Percentiles rank a stretch among this genome's conserved stretches.
These are phyloP conservation scores for Serendipita sp. DNA, from an alignment of 768 basidiomycete species.

Conservation along the genomic window DNA sequence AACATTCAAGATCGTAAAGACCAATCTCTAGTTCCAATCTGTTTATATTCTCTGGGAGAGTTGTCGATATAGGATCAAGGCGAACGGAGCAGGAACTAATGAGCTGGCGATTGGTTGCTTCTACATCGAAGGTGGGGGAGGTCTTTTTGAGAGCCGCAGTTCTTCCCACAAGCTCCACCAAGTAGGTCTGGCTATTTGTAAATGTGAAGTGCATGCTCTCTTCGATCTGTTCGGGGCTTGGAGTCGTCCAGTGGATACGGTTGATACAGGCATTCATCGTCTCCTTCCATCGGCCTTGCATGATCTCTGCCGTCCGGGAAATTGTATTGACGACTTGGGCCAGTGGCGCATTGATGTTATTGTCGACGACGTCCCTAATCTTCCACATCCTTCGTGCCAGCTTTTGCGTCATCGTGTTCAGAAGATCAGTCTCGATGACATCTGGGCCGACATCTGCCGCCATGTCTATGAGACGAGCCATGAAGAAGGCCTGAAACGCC, in stretches of 20 bases:
- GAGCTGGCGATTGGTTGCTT: not conserved
- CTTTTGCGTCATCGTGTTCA: conserved; percentile 18
- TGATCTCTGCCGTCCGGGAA: not conserved
- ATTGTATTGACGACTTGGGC: too few relatives aligned
- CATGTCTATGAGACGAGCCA: conserved; percentile 17
- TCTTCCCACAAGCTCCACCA: not conserved
- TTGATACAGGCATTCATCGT: not conserved
- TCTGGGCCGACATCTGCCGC: conserved; percentile 6
- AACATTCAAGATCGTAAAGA: not conserved
- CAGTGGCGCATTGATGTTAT: too few relatives aligned
- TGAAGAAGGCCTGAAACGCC: conserved; percentile 28
- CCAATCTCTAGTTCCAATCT: not conserved
- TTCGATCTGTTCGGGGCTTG: not conserved
- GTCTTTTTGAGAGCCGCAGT: not conserved
- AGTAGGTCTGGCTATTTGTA: not conserved
- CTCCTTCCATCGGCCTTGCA: not conserved
- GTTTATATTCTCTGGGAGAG: not conserved
- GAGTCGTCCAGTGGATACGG: not conserved
- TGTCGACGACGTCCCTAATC: not conserved
- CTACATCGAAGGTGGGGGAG: not conserved
- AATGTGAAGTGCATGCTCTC: not conserved
- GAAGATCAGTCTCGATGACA: conserved; percentile 16
- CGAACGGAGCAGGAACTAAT: not conserved
- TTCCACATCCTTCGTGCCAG: conserved; percentile 14
- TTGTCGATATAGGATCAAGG: not conserved